These are phyloP conservation scores for Dacryopinax primogenitus DNA, from an alignment of 768 basidiomycete genomes.

Conservation along the genomic window DNA sequence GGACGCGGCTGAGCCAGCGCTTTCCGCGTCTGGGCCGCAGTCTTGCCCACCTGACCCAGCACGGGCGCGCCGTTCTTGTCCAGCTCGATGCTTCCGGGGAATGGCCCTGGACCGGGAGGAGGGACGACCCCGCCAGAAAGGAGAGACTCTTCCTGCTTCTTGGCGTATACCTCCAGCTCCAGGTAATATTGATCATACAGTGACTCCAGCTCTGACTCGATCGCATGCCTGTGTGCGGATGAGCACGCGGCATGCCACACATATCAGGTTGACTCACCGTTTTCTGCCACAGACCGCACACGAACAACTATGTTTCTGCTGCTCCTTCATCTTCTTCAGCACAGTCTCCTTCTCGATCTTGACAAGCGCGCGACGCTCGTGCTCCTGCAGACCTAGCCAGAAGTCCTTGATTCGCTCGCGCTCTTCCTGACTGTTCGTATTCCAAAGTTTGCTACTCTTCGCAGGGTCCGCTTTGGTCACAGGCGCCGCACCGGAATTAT, in stretches of 20 bases:
- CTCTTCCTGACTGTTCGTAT: slow-evolving; percentile 81
- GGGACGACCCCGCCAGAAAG: slow-evolving; percentile 78
- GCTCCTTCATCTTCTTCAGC: slow-evolving; percentile 97
- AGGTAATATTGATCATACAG: slow-evolving; percentile 99
- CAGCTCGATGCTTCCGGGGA: slow-evolving; percentile 94
- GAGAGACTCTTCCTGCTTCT: slow-evolving; percentile 92
- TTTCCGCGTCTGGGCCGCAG: not conserved
- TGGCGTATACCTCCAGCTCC: slow-evolving; percentile 98
- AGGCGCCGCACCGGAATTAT: slow-evolving; percentile 28
- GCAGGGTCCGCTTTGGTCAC: slow-evolving; percentile 30
- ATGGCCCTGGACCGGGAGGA: slow-evolving; percentile 91
- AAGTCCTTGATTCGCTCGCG: slow-evolving; percentile 96
- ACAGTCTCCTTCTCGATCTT: slow-evolving; percentile 98
- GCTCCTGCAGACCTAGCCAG: slow-evolving; percentile 87
- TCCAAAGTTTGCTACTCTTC: slow-evolving; percentile 78
- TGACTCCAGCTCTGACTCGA: slow-evolving; percentile 99
- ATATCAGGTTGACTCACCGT: slow-evolving; percentile 46
- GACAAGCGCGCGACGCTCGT: slow-evolving; percentile 81
- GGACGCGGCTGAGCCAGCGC: slow-evolving; percentile 10
- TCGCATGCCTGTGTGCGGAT: slow-evolving; percentile 56
- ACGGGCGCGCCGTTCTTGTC: slow-evolving; percentile 78
- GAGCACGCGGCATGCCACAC: not conserved
- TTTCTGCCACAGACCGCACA: slow-evolving; percentile 96
- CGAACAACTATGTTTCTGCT: slow-evolving; percentile 90
- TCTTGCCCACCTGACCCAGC: slow-evolving; percentile 18